phyloP scores from a whole-genome alignment of 2,329 filamentous ascomycete genomes.

The Trichothecium roseum region DNA sequence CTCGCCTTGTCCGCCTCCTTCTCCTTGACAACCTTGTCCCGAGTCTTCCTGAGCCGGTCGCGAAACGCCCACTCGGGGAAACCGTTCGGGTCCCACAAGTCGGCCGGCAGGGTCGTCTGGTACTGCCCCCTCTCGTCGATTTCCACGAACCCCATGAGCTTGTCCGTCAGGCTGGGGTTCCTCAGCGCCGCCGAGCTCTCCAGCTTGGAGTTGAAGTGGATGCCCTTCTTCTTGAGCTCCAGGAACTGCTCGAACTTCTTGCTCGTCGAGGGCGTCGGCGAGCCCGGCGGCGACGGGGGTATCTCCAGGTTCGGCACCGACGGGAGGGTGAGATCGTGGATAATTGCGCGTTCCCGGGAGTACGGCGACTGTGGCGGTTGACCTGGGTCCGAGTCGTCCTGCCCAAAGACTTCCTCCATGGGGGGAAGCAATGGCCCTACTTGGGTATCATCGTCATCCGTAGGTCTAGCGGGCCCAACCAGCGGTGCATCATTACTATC shows the following conservation, averaged over 20 bases:
- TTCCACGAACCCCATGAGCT: slow-evolving; percentile 58
- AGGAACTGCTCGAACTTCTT: slow-evolving; percentile 67
- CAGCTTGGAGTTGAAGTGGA: slow-evolving; percentile 71
- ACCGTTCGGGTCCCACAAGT: slow-evolving; percentile 46
- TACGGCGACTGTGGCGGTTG: slow-evolving; percentile 51
- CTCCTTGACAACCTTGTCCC: slow-evolving; percentile 33
- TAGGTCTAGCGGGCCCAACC: slow-evolving; percentile 14
- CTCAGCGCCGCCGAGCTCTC: slow-evolving; percentile 55
- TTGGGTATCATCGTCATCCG: slow-evolving; percentile 18
- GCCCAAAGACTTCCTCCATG: slow-evolving; percentile 12
- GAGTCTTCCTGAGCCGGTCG: slow-evolving; percentile 36
- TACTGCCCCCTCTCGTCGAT: slow-evolving; percentile 48
- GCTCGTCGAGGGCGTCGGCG: slow-evolving; percentile 40
- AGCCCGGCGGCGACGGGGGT: slow-evolving; percentile 60
- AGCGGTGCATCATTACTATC: not conserved
- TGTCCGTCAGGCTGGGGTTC: slow-evolving; percentile 64
- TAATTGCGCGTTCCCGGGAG: slow-evolving; percentile 49
- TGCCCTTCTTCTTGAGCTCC: slow-evolving; percentile 62
- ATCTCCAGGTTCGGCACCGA: slow-evolving; percentile 63
- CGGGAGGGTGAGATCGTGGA: slow-evolving; percentile 66
- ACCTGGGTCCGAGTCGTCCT: slow-evolving; percentile 9
- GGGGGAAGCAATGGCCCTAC: slow-evolving; percentile 29
- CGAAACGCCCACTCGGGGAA: slow-evolving; percentile 47
- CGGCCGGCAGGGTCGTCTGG: slow-evolving; percentile 44
- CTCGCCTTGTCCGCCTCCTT: slow-evolving; percentile 30